Percentiles rank a stretch among this genome's conserved stretches.
phyloP scores from a whole-genome alignment of 495 filamentous ascomycete species.

The Penicillium bialowiezense region DNA sequence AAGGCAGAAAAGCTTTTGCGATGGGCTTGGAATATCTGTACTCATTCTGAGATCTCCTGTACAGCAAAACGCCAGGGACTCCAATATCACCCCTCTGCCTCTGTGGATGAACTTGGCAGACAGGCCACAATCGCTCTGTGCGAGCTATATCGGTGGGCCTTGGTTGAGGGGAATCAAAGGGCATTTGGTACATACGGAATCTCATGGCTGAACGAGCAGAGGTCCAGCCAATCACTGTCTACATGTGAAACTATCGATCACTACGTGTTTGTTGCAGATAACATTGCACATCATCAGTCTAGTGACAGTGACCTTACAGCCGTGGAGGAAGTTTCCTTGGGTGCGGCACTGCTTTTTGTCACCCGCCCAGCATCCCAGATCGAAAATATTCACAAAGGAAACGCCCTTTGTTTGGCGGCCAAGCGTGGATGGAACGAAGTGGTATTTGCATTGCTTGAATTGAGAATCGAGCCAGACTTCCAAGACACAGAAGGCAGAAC shows the following conservation, averaged over 20 bases:
- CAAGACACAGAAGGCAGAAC: neutral
- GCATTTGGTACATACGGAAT: neutral
- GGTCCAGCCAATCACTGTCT: neutral
- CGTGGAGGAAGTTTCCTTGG: neutral
- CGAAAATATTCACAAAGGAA: neutral
- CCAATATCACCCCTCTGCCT: neutral
- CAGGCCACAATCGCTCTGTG: neutral
- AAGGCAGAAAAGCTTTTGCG: slow-evolving; percentile 3
- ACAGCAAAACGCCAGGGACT: neutral
- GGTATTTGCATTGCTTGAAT: neutral
- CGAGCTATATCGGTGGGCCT: slow-evolving; percentile 1
- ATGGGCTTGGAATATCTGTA: slow-evolving; percentile 5
- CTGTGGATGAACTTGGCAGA: neutral
- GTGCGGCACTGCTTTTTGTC: neutral
- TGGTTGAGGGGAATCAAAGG: neutral
- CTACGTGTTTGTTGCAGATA: neutral
- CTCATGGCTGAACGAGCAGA: neutral
- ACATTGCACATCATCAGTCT: neutral
- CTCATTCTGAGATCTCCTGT: neutral
- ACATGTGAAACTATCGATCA: neutral
- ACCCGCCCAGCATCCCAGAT: neutral
- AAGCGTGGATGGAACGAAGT: neutral
- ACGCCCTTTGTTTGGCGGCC: neutral
- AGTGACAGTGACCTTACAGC: neutral
- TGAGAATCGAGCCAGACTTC: neutral